A percentile compares a stretch with the other conserved stretches of the same genome.
Evolutionary conservation across 306 rosid species (phyloP).

Genomic region (Corylus americana): DNA sequence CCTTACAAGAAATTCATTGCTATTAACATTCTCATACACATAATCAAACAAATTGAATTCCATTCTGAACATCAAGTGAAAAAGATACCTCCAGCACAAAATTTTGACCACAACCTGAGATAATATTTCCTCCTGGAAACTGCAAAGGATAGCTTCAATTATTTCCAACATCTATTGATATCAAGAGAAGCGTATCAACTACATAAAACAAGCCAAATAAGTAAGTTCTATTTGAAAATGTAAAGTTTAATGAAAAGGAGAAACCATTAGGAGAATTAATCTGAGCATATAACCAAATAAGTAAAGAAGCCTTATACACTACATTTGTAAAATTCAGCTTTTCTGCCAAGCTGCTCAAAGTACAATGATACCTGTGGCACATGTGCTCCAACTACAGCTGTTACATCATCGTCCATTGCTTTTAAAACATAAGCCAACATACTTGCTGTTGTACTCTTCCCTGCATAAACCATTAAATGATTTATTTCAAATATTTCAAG

Average conservation of each 20-base stretch:
- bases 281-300: not conserved
- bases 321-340: not conserved
- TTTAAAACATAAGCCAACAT: conserved; percentile 40
- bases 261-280: not conserved
- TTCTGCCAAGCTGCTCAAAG: not conserved
- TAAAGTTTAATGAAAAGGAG: conserved; percentile 3
- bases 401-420: conserved; percentile 32
- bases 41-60: not conserved
- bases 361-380: conserved; percentile 32
- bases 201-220: not conserved
- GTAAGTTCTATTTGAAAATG: not conserved
- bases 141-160: conserved; percentile 18
- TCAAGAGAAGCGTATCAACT: not conserved
- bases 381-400: conserved; percentile 37
- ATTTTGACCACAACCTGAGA: conserved; percentile 29
- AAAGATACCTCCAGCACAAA: conserved; percentile 40
- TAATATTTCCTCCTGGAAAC: conserved; percentile 32
- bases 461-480: conserved; percentile 1
- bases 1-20: not conserved
- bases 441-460: conserved; percentile 44
- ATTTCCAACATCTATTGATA: conserved; percentile 13
- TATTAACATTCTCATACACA: not conserved
- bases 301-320: no score
- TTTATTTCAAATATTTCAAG: not conserved
- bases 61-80: not conserved